Percentiles rank a stretch among this genome's conserved stretches.
Evolutionary conservation across 1,139 yeast genomes (phyloP).

Genomic region (Taphrina populina): DNA sequence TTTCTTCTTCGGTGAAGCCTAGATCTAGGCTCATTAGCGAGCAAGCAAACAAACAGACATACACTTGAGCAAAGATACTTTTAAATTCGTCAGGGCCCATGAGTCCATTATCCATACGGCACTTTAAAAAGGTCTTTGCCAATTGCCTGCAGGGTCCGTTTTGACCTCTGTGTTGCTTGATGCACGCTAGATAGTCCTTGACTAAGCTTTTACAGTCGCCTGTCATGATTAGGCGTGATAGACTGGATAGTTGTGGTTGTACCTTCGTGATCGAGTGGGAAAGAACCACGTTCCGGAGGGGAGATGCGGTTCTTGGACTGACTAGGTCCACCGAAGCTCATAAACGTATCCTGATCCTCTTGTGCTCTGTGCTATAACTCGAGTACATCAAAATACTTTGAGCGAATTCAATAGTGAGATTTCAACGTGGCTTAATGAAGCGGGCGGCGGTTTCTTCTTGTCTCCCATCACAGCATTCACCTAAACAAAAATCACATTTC

Average conservation of each 20-base stretch:
- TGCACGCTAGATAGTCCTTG: conserved; percentile 30
- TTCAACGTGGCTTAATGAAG: too few relatives aligned
- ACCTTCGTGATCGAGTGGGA: conserved; percentile 36
- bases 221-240: not conserved
- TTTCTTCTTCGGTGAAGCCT: conserved; percentile 13
- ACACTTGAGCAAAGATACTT: conserved; percentile 15
- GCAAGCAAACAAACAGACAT: too few relatives aligned
- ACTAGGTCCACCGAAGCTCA: conserved; percentile 22
- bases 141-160: conserved; percentile 30
- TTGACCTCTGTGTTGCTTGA: conserved; percentile 17
- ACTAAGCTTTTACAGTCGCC: conserved; percentile 33
- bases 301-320: conserved; percentile 19
- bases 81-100: conserved; percentile 33
- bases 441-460: too few relatives aligned
- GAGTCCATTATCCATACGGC: conserved; percentile 35
- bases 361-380: too few relatives aligned
- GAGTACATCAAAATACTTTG: too few relatives aligned
- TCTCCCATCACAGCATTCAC: too few relatives aligned
- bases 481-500: too few relatives aligned
- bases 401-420: too few relatives aligned
- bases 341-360: conserved; percentile 17
- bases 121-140: conserved; percentile 33
- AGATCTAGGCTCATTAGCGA: conserved; percentile 5
- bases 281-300: conserved; percentile 35
- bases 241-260: not conserved